Evolutionary conservation across 805 yeast species (phyloP).

Genomic region (Yarrowia sp.): DNA sequence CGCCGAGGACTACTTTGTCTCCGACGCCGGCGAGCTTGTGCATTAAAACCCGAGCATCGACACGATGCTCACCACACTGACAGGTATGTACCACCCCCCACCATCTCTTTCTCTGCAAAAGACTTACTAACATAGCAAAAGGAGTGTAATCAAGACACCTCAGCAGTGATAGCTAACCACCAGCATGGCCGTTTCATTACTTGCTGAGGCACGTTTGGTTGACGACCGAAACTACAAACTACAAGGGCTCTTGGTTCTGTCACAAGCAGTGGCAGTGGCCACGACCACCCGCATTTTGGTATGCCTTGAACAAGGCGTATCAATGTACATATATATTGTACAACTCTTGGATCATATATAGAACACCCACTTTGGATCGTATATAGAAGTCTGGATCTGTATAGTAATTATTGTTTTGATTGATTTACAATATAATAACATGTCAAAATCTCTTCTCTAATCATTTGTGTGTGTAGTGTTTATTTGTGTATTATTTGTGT

Average conservation of each 20-base stretch:
- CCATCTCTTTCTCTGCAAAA: background rate
- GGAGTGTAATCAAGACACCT: constrained; percentile 21
- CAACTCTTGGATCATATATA: constrained; percentile 38
- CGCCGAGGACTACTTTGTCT: constrained; percentile 38
- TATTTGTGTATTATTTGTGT: background rate
- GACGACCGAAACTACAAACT: background rate
- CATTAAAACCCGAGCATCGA: constrained; percentile 2
- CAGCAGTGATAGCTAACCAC: constrained; percentile 26
- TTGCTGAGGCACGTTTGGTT: constrained; percentile 29
- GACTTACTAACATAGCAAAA: constrained; percentile 38
- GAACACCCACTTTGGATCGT: constrained; percentile 36
- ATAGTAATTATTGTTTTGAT: constrained; percentile 36
- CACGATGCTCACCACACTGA: background rate
- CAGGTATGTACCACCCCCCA: constrained; percentile 26
- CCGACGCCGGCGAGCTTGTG: constrained; percentile 29
- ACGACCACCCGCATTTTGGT: background rate
- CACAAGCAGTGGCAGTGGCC: too few species aligned
- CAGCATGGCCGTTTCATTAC: constrained; percentile 14
- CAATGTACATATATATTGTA: constrained; percentile 35
- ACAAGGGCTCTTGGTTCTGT: background rate
- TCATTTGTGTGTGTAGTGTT: background rate
- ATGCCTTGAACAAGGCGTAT: constrained; percentile 17
- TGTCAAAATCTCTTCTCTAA: constrained; percentile 10
- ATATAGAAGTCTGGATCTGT: constrained; percentile 39
- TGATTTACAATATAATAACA: constrained; percentile 14